Conservation (phyloP, 345 rosid species). For the Cochlearia excelsa region DNA sequence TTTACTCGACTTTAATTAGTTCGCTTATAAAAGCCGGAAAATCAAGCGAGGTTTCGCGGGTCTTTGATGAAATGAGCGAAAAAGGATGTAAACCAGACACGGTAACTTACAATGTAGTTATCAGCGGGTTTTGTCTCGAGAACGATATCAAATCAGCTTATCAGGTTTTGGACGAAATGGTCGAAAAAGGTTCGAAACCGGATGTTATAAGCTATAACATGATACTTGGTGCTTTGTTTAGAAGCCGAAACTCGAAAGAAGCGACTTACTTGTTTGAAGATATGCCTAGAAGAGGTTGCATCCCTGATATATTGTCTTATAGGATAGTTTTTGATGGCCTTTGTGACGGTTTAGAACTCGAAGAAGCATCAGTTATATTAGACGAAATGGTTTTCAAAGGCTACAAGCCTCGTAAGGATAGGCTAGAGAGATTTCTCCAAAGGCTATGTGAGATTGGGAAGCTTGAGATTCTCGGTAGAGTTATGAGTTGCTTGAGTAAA, state of each 20-base stretch:
- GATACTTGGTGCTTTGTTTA: slow-evolving; percentile 56
- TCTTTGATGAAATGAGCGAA: slow-evolving; percentile 60
- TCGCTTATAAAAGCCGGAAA: slow-evolving; percentile 52
- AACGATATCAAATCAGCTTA: slow-evolving; percentile 56
- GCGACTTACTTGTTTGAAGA: slow-evolving; percentile 72
- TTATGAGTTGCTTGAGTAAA: slow-evolving; percentile 42
- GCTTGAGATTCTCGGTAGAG: slow-evolving; percentile 39
- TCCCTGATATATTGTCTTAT: slow-evolving; percentile 68
- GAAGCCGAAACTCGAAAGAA: slow-evolving; percentile 52
- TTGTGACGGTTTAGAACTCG: slow-evolving; percentile 40
- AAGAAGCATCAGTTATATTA: slow-evolving; percentile 59
- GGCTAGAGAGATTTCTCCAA: slow-evolving; percentile 39
- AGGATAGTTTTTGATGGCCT: slow-evolving; percentile 76
- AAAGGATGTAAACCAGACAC: slow-evolving; percentile 55
- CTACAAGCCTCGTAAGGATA: slow-evolving; percentile 47
- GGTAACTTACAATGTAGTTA: slow-evolving; percentile 62
- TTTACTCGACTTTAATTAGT: slow-evolving; percentile 57
- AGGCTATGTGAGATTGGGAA: slow-evolving; percentile 44
- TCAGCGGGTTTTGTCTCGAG: slow-evolving; percentile 48
- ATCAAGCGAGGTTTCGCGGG: slow-evolving; percentile 44
- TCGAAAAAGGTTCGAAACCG: slow-evolving; percentile 50
- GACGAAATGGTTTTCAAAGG: slow-evolving; percentile 89
- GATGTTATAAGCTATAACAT: slow-evolving; percentile 64
- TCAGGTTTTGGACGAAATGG: slow-evolving; percentile 56
- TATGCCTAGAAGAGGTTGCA: slow-evolving; percentile 71